phyloP scores from a whole-genome alignment of 352 stramenopile genomes.

The Phytophthora citrophthora region DNA sequence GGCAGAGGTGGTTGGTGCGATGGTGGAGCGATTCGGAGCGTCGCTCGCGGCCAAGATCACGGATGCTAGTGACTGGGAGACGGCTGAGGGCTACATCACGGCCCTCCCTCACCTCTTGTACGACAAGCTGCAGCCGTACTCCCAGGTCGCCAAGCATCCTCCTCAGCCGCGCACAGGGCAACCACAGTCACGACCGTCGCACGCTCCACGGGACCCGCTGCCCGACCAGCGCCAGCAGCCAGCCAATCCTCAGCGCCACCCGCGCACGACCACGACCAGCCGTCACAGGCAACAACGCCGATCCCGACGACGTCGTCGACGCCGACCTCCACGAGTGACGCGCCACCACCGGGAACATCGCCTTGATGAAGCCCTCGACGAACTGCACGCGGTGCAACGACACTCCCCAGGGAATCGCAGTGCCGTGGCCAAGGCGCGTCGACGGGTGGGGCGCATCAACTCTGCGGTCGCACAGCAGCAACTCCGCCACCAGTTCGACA shows the following conservation, averaged over 20 bases:
- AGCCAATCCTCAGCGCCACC: too few species aligned
- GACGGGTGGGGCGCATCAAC: slow-evolving; percentile 9
- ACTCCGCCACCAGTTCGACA: slow-evolving; percentile 1
- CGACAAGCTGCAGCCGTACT: slow-evolving; percentile 9
- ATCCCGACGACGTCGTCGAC: not conserved
- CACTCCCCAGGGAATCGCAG: too few species aligned
- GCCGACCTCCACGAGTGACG: slow-evolving; percentile 3
- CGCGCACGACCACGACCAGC: too few species aligned
- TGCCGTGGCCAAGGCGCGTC: not conserved
- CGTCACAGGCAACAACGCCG: too few species aligned
- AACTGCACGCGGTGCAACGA: not conserved
- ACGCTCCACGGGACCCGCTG: too few species aligned
- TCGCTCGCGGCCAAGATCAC: slow-evolving; percentile 16
- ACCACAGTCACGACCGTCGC: too few species aligned
- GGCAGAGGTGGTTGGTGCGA: not conserved
- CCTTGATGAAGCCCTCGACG: slow-evolving; percentile 13
- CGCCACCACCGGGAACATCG: not conserved
- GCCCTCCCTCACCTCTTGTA: slow-evolving; percentile 8
- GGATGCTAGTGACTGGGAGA: slow-evolving; percentile 15
- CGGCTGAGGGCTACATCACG: slow-evolving; percentile 13
- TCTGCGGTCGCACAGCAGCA: slow-evolving; percentile 1
- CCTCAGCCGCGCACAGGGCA: too few species aligned
- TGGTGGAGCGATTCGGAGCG: not conserved
- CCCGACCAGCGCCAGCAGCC: too few species aligned
- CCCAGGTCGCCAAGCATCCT: not conserved